Percentiles rank a stretch among this genome's conserved stretches.
Conservation (phyloP, 2,329 filamentous ascomycete genomes). For the Lecanosticta acicola region DNA sequence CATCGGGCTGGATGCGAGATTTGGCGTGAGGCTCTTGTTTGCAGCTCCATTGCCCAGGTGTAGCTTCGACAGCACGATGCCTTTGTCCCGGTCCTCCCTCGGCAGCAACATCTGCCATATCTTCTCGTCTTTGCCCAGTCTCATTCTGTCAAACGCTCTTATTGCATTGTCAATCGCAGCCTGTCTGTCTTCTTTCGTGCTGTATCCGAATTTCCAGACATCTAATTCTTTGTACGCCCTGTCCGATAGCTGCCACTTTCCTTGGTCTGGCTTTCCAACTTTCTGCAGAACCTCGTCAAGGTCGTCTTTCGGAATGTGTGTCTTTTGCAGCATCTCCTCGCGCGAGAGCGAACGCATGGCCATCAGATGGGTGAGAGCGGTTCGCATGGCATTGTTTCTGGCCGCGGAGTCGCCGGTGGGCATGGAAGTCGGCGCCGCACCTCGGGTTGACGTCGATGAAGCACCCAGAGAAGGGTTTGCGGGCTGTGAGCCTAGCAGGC, state of each 20-base stretch:
- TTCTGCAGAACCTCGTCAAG: slow-evolving; percentile 45
- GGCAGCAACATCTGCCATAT: slow-evolving; percentile 59
- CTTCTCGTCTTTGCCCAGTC: slow-evolving; percentile 55
- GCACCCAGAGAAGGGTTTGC: slow-evolving; percentile 38
- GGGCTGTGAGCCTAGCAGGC: slow-evolving; percentile 29
- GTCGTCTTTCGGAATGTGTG: slow-evolving; percentile 46
- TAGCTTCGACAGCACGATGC: slow-evolving; percentile 55
- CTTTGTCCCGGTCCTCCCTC: slow-evolving; percentile 56
- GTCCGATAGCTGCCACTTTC: slow-evolving; percentile 52
- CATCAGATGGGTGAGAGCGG: slow-evolving; percentile 48
- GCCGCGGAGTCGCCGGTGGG: slow-evolving; percentile 31
- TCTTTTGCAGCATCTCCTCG: slow-evolving; percentile 44
- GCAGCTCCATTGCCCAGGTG: slow-evolving; percentile 40
- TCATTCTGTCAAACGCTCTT: slow-evolving; percentile 57
- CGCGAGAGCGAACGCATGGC: slow-evolving; percentile 47
- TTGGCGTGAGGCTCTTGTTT: slow-evolving; percentile 24
- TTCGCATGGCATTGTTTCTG: slow-evolving; percentile 39
- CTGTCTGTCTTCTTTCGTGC: slow-evolving; percentile 50
- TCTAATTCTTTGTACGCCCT: slow-evolving; percentile 57
- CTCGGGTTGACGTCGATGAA: slow-evolving; percentile 28
- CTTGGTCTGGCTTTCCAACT: slow-evolving; percentile 47
- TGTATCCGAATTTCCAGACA: slow-evolving; percentile 57
- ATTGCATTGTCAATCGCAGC: slow-evolving; percentile 58
- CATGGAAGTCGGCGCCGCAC: slow-evolving; percentile 37
- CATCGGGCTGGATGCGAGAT: slow-evolving; percentile 27